These are phyloP conservation scores for Candida stauntonica DNA, from an alignment of 805 yeast species.

Conservation along the genomic window DNA sequence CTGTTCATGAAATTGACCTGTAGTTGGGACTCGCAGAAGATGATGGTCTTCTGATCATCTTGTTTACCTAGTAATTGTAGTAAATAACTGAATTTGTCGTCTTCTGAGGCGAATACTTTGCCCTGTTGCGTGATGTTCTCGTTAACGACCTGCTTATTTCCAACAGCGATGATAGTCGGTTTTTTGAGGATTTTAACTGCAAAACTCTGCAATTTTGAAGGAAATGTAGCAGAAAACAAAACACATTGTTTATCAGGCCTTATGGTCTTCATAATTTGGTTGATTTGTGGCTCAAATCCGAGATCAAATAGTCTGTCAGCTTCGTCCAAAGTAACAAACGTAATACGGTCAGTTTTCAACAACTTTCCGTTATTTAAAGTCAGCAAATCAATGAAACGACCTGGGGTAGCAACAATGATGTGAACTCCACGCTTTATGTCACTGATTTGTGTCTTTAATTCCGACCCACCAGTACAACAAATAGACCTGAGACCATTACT, in stretches of 20 bases:
- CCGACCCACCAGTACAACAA: constrained; percentile 91
- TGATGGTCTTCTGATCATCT: constrained; percentile 50
- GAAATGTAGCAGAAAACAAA: constrained; percentile 91
- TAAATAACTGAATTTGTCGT: constrained; percentile 52
- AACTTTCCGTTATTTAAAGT: constrained; percentile 81
- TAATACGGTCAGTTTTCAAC: constrained; percentile 55
- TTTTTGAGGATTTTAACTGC: constrained; percentile 59
- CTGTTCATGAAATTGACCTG: constrained; percentile 69
- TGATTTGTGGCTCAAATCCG: constrained; percentile 96
- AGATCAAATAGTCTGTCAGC: constrained; percentile 96
- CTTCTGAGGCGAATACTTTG: constrained; percentile 49
- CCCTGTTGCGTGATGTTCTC: constrained; percentile 73
- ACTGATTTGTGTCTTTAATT: constrained; percentile 76
- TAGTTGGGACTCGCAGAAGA: constrained; percentile 88
- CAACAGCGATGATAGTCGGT: constrained; percentile 77
- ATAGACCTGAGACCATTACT: constrained; percentile 48
- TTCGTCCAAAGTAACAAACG: constrained; percentile 88
- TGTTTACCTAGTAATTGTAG: constrained; percentile 49
- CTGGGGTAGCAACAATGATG: constrained; percentile 90
- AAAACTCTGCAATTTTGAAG: constrained; percentile 67
- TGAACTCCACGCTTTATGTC: constrained; percentile 74
- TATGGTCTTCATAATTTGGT: constrained; percentile 67
- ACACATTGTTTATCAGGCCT: constrained; percentile 89
- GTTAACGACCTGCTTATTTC: constrained; percentile 76
- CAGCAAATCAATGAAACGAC: constrained; percentile 83